Evolutionary conservation across 1,139 yeast genomes (phyloP).

Genomic region (Suhomyces taliae): DNA sequence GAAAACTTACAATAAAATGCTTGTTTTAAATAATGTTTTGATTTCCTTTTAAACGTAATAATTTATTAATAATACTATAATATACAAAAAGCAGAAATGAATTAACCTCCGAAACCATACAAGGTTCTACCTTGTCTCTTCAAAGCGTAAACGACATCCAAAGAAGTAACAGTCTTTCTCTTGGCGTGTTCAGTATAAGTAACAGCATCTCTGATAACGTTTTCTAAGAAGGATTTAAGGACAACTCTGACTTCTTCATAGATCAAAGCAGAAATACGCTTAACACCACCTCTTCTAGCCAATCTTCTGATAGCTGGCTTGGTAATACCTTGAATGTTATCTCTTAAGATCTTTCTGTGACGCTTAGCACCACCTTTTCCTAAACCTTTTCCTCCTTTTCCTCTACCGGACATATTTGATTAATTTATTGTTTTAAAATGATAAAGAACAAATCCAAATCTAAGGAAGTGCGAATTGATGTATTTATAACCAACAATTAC

Average conservation of each 20-base stretch:
- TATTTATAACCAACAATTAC: slow-evolving; percentile 6
- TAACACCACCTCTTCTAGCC: slow-evolving; percentile 99
- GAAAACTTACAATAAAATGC: too few relatives aligned
- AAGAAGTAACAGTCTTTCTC: slow-evolving; percentile 99
- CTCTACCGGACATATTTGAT: slow-evolving; percentile 92
- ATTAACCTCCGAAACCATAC: slow-evolving; percentile 99
- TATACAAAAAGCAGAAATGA: slow-evolving; percentile 19
- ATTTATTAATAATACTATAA: slow-evolving; percentile 16
- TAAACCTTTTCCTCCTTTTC: slow-evolving; percentile 99
- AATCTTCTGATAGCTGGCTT: slow-evolving; percentile 99
- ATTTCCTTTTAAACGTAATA: slow-evolving; percentile 6
- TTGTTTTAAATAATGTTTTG: too few relatives aligned
- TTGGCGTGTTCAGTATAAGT: slow-evolving; percentile 99
- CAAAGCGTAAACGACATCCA: slow-evolving; percentile 98
- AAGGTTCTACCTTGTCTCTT: slow-evolving; percentile 99
- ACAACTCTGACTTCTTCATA: slow-evolving; percentile 99
- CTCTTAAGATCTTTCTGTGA: slow-evolving; percentile 99
- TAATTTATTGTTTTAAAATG: slow-evolving; percentile 18
- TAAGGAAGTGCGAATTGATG: slow-evolving; percentile 7
- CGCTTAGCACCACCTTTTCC: slow-evolving; percentile 99
- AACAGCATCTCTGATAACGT: slow-evolving; percentile 98
- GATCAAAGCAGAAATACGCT: slow-evolving; percentile 98
- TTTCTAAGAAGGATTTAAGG: slow-evolving; percentile 91
- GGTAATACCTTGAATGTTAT: slow-evolving; percentile 99
- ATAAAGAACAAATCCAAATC: slow-evolving; percentile 10